Conservation (phyloP, 202 grass and related monocot species). For the Carex arenaria region DNA sequence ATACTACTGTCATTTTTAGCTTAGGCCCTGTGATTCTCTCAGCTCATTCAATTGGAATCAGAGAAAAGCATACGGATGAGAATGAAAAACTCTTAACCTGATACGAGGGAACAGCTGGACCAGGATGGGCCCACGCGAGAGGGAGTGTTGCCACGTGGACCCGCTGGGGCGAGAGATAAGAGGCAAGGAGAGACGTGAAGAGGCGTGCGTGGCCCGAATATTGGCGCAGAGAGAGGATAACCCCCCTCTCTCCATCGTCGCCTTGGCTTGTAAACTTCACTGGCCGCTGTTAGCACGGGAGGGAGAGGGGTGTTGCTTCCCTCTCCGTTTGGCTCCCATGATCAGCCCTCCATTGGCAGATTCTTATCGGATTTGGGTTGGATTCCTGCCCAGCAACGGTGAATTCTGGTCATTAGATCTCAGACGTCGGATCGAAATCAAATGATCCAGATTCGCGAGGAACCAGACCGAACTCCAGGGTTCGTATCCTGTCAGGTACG, state of each 20-base stretch:
- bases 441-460: not conserved
- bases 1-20: not conserved
- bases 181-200: not conserved
- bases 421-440: not conserved
- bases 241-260: conserved; percentile 19
- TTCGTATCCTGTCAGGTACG: not conserved
- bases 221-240: conserved; percentile 19
- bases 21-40: not conserved
- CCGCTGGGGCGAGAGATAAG: not conserved
- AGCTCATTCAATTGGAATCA: not conserved
- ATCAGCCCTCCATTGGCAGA: not conserved
- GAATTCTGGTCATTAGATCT: not conserved
- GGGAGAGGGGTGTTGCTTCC: not conserved
- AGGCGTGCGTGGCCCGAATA: conserved; percentile 1
- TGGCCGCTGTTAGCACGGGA: not conserved
- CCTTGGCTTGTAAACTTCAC: not conserved
- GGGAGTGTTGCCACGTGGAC: not conserved
- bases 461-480: not conserved
- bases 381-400: not conserved
- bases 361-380: conserved; percentile 8
- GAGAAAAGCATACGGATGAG: not conserved
- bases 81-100: not conserved
- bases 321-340: conserved; percentile 5
- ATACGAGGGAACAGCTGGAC: conserved; percentile 13
- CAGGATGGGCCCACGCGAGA: not conserved